Conservation (phyloP, 805 yeast genomes). For the Candida fluviatilis region DNA sequence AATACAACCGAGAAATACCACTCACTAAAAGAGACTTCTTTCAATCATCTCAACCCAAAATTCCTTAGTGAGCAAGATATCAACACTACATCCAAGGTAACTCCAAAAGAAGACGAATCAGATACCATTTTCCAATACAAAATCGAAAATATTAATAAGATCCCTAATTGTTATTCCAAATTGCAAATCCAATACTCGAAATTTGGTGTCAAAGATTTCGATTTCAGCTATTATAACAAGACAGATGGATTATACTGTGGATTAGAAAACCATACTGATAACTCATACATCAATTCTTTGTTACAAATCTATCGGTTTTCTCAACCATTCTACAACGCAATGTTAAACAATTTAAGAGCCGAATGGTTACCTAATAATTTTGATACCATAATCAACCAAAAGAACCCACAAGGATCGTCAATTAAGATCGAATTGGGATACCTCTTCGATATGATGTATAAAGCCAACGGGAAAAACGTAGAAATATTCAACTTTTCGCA, state of each 20-base stretch:
- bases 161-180: conserved; percentile 72
- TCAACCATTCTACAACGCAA: conserved; percentile 66
- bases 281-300: conserved; percentile 67
- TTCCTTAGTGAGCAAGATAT: conserved; percentile 54
- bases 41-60: conserved; percentile 32
- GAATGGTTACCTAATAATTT: conserved; percentile 43
- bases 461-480: conserved; percentile 75
- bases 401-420: conserved; percentile 43
- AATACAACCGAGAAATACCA: conserved; percentile 44
- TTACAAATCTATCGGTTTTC: conserved; percentile 77
- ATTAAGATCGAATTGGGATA: conserved; percentile 82
- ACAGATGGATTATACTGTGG: conserved; percentile 63
- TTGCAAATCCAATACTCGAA: conserved; percentile 77
- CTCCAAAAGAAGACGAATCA: conserved; percentile 1
- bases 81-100: background rate
- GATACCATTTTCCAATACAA: conserved; percentile 14
- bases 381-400: conserved; percentile 19
- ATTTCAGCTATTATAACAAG: conserved; percentile 77
- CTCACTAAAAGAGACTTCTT: conserved; percentile 21
- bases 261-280: conserved; percentile 81
- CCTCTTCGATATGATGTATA: conserved; percentile 84
- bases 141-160: conserved; percentile 17
- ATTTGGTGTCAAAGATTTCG: conserved; percentile 93
- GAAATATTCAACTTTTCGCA: conserved; percentile 74
- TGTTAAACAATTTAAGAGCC: conserved; percentile 49